Evolutionary conservation across 371 early-diverging fungal species (phyloP).

Genomic region (Apophysomyces ossiformis): DNA sequence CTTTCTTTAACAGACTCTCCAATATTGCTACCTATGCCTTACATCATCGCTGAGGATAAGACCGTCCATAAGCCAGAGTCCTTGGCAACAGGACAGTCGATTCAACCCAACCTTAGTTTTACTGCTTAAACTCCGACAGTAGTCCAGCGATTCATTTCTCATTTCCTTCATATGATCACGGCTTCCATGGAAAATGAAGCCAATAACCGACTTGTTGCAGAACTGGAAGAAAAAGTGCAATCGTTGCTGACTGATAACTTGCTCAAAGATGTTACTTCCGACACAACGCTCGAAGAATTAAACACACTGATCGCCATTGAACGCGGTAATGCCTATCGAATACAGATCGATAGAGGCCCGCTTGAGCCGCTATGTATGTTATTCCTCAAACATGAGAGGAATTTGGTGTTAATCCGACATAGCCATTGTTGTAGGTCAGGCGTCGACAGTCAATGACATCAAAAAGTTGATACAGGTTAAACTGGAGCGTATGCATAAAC

Average conservation of each 20-base stretch:
- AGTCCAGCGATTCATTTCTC: too few species aligned
- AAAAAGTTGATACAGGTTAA: slow-evolving; percentile 30
- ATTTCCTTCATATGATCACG: too few species aligned
- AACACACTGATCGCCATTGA: slow-evolving; percentile 44
- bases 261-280: slow-evolving; percentile 22
- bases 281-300: slow-evolving; percentile 31
- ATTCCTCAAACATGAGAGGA: not conserved
- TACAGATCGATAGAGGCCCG: slow-evolving; percentile 34
- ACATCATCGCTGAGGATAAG: too few species aligned
- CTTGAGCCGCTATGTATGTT: slow-evolving; percentile 37
- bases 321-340: slow-evolving; percentile 40
- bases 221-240: slow-evolving; percentile 29
- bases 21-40: too few species aligned
- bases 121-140: too few species aligned
- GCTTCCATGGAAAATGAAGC: slow-evolving; percentile 9
- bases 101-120: too few species aligned
- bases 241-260: slow-evolving; percentile 32
- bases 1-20: too few species aligned
- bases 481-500: slow-evolving; percentile 22
- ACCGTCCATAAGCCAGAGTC: too few species aligned
- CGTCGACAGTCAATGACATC: slow-evolving; percentile 37
- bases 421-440: slow-evolving; percentile 43
- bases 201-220: slow-evolving; percentile 10
- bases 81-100: too few species aligned
- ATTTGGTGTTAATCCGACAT: not conserved